Base-by-base conservation (phyloP, 2,329 filamentous ascomycete genomes). In the Cladosporium sp. region DNA sequence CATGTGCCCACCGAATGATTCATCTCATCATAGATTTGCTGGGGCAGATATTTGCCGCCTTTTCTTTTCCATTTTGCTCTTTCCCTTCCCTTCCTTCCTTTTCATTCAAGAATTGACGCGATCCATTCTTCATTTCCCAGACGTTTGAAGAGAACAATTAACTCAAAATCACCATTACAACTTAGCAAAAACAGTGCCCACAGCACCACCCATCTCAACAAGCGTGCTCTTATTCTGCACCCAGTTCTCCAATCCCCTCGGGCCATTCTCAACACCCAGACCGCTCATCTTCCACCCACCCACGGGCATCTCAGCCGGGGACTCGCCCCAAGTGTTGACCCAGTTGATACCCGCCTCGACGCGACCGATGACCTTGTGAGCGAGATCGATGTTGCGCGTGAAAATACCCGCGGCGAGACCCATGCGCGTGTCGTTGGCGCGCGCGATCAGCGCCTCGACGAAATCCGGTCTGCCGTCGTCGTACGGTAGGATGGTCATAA, bases 301-400 rank as follows among this genome's bases (percentile, higher is more conserved):
- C 0, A 95, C 89, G 2, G 86, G 86, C 90, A 95, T 95, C 74
- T 95, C 89, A 0, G 90, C 88, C 0, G 89, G 89, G 43, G 80
- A 85, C 73, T 95, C 89, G n/a, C 90, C 89, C 90, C 90, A 95
- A 0, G 88, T 90, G 68, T 95, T 95, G 47, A 95, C 78, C 89
- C 89, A 95, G 1, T 88, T 95, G 62, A 95, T 95, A 29, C 89
- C 89, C 0, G 89, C 89, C 64, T 95, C 79, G 4, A 95, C 73
- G 62, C 81, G 77, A 19, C 80, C 77, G 37, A 92, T 76, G 1
- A 92, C 80, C 38, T 80, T 74, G 62, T 95, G 88, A 50, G 87
- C 89, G 42, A 78, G 65, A 59, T 88, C 85, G 47, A 95, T 69
- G 58, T 95, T 82, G 52, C 80, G 80, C 0, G 88, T 88, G 59